These are phyloP conservation scores for Phalaenopsis aphrodite DNA, from an alignment of 106 monocot genomes.

Conservation along the genomic window DNA sequence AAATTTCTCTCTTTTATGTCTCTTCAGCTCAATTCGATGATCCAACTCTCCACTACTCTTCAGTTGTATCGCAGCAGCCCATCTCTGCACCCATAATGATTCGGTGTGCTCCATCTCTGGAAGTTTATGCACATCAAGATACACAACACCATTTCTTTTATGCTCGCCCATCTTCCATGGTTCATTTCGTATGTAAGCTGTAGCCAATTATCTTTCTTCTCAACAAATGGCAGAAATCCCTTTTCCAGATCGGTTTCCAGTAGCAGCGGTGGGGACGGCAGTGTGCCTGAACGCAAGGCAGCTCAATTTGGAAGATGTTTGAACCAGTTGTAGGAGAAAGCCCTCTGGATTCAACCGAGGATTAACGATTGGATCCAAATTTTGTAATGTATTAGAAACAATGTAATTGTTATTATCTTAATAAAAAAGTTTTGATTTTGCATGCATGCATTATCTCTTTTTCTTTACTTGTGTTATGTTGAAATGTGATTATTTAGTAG, in stretches of 20 bases:
- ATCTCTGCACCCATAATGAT: constrained; percentile 99
- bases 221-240: constrained; percentile 86
- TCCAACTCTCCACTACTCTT: constrained; percentile 91
- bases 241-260: constrained; percentile 72
- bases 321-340: too few relatives aligned
- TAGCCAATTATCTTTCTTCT: constrained; percentile 94
- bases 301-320: too few relatives aligned
- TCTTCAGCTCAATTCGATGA: constrained; percentile 82
- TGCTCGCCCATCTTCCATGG: constrained; percentile 99
- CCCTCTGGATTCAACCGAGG: too few relatives aligned
- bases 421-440: too few relatives aligned
- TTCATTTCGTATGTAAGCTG: constrained; percentile 88
- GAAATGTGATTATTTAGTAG: too few relatives aligned
- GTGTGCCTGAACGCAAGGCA: too few relatives aligned
- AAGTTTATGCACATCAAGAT: constrained; percentile 97
- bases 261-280: too few relatives aligned
- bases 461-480: too few relatives aligned
- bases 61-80: constrained; percentile 88
- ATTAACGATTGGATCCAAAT: too few relatives aligned
- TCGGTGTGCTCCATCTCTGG: constrained; percentile 96
- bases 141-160: constrained; percentile 87
- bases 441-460: too few relatives aligned
- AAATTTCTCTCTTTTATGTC: constrained; percentile 87
- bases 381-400: too few relatives aligned
- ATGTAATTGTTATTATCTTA: too few relatives aligned